Base-by-base conservation (phyloP, 2,329 filamentous ascomycete species). In the Fusarium brevicatenulatum region DNA sequence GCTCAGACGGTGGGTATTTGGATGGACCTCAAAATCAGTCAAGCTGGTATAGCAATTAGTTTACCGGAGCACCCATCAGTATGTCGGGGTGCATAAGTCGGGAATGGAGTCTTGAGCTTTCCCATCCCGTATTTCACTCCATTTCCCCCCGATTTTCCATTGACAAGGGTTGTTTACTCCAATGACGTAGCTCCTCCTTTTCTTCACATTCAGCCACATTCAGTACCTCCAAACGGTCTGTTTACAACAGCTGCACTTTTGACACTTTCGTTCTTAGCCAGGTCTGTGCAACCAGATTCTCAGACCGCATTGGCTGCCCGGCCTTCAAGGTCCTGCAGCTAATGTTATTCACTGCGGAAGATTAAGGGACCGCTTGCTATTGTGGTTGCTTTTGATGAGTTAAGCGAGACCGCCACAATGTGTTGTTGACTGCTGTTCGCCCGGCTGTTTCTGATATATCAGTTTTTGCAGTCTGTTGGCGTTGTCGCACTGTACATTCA, bases 331-430 rank as follows among this genome's bases (percentile, higher is more conserved):
- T 13, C 4, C 21, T 19, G 10, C 5, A 19, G 8, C 3, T 4
- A 19, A 3, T 7, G 0, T 10, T 5, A 10, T 15, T 7, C 11
- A 1, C 5, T 1, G 0, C 11, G 16, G 8, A 8, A 50, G 4
- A 15, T 52, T 15, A 2, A 34, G 30, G 30, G 6, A 8, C 16
- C 13, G 16, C 16, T 23, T 9, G 9, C 30, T 52, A 34, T 34
- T 34, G 30, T 50, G 8, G 16, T 52, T 52, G 30, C n/a, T 34
- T 52, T 52, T 52, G 30, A 19, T 15, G 16, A 4, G n/a, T 12
- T 23, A 52, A 34, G n/a, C 30, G 30, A 34, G 47, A 32, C 30
- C 4, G 11, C 11, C 30, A 19, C 23, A 15, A 10, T 23, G 0
- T 19, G 8, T 7, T 10, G 16, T 8, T 11, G 16, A 34, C 47